Percentiles rank a stretch among this genome's conserved stretches.
These are phyloP conservation scores for Themeda triandra DNA, from an alignment of 176 grass and related monocot genomes.

Conservation along the genomic window DNA sequence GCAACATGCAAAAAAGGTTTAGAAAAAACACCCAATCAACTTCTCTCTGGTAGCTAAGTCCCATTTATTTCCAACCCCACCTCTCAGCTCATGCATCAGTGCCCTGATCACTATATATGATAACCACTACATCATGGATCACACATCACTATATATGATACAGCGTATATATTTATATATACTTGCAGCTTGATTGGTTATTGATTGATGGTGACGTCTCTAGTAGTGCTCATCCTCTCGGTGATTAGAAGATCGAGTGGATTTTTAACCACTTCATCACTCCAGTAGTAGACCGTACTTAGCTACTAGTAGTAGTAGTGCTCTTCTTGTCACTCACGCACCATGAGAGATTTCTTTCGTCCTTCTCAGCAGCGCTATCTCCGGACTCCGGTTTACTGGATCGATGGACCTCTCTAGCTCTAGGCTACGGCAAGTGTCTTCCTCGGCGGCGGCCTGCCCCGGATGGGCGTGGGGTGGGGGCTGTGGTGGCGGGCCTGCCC, in stretches of 20 bases:
- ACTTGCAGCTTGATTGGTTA: not conserved
- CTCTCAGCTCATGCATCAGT: no score
- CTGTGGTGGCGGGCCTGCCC: slow-evolving; percentile 22
- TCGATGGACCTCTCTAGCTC: not conserved
- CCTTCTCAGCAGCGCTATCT: not conserved
- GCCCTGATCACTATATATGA: no score
- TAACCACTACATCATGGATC: not conserved
- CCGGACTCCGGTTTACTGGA: not conserved
- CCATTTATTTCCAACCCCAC: not conserved
- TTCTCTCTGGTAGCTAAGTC: not conserved
- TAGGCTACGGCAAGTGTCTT: slow-evolving; percentile 36
- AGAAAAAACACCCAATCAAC: not conserved
- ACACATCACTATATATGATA: not conserved
- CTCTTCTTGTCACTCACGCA: not conserved
- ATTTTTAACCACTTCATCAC: not conserved
- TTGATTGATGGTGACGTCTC: not conserved
- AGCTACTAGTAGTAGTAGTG: not conserved
- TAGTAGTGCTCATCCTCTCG: not conserved
- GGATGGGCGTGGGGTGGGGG: slow-evolving; percentile 20
- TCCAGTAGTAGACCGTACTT: not conserved
- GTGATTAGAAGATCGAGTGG: not conserved
- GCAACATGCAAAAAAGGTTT: not conserved
- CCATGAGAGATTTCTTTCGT: not conserved
- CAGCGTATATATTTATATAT: not conserved
- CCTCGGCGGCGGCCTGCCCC: slow-evolving; percentile 14